These are phyloP conservation scores for Candida pseudofarinosa DNA, from an alignment of 805 yeast genomes.

Conservation along the genomic window DNA sequence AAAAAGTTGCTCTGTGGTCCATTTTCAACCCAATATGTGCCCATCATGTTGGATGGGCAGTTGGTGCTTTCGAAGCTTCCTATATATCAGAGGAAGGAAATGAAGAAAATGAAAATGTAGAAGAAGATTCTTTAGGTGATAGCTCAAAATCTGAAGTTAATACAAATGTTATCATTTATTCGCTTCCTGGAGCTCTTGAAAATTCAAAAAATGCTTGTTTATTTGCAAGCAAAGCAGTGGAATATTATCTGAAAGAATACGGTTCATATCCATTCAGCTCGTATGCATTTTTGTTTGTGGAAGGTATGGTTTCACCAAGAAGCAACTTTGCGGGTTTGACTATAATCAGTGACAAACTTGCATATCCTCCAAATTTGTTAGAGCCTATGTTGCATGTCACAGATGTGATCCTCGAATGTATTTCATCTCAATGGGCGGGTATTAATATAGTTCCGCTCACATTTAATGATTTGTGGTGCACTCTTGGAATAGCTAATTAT, in stretches of 20 bases:
- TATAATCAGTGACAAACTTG: conserved; percentile 51
- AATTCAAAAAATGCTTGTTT: conserved; percentile 68
- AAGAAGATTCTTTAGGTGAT: conserved; percentile 23
- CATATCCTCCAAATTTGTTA: conserved; percentile 69
- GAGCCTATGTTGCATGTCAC: conserved; percentile 77
- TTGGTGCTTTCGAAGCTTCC: conserved; percentile 77
- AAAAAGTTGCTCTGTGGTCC: conserved; percentile 70
- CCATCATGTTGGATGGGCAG: conserved; percentile 92
- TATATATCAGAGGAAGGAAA: conserved; percentile 45
- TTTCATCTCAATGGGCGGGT: conserved; percentile 92
- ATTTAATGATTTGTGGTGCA: conserved; percentile 83
- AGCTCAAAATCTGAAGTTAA: conserved; percentile 27
- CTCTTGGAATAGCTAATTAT: conserved; percentile 76
- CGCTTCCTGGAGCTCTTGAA: conserved; percentile 53
- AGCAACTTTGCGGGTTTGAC: conserved; percentile 74
- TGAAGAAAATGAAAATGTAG: conserved; percentile 28
- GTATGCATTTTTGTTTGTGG: conserved; percentile 71
- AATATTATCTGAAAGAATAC: conserved; percentile 78
- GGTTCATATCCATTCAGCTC: conserved; percentile 92
- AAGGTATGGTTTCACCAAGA: conserved; percentile 44
- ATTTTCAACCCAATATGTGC: conserved; percentile 84
- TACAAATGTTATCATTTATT: conserved; percentile 52
- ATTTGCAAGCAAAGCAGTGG: conserved; percentile 73
- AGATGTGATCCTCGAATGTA: conserved; percentile 59
- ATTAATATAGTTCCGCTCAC: conserved; percentile 80